Conservation (phyloP, 768 basidiomycete genomes). For the Saitozyma sp. region DNA sequence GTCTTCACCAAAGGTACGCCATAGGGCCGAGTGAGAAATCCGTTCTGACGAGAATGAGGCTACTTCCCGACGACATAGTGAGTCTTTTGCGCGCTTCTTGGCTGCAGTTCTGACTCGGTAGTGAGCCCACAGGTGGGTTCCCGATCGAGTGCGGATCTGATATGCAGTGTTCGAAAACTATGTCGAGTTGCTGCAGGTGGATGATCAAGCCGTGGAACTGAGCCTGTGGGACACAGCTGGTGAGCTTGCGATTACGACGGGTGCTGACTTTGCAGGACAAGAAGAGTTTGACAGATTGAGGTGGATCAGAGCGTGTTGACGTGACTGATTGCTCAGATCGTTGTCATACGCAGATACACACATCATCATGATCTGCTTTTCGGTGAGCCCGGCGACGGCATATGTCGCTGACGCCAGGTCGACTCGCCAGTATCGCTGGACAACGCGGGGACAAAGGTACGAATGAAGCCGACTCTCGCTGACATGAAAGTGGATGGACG, state of each 20-base stretch:
- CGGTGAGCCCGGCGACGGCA: slow-evolving; percentile 58
- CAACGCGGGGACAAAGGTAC: slow-evolving; percentile 89
- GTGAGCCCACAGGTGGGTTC: slow-evolving; percentile 45
- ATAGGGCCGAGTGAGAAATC: slow-evolving; percentile 63
- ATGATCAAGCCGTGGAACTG: slow-evolving; percentile 83
- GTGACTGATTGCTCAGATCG: slow-evolving; percentile 58
- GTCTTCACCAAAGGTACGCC: slow-evolving; percentile 49
- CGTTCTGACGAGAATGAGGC: slow-evolving; percentile 57
- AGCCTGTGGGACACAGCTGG: slow-evolving; percentile 98
- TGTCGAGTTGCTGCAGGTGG: slow-evolving; percentile 82
- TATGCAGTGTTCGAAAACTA: slow-evolving; percentile 94
- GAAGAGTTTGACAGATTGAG: slow-evolving; percentile 71
- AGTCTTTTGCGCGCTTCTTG: slow-evolving; percentile 45
- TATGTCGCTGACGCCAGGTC: slow-evolving; percentile 59
- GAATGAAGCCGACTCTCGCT: slow-evolving; percentile 9
- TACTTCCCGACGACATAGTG: slow-evolving; percentile 84
- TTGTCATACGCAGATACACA: slow-evolving; percentile 97
- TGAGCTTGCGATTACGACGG: slow-evolving; percentile 52
- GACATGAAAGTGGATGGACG: slow-evolving; percentile 79
- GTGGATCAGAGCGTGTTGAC: no score
- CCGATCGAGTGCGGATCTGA: no score
- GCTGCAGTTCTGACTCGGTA: slow-evolving; percentile 6
- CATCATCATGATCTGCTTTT: slow-evolving; percentile 94
- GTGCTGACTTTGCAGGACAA: slow-evolving; percentile 25
- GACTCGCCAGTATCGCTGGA: slow-evolving; percentile 94